Evolutionary conservation across 169 alveolate species (phyloP).

Genomic region (Cryptosporidium andersoni): DNA sequence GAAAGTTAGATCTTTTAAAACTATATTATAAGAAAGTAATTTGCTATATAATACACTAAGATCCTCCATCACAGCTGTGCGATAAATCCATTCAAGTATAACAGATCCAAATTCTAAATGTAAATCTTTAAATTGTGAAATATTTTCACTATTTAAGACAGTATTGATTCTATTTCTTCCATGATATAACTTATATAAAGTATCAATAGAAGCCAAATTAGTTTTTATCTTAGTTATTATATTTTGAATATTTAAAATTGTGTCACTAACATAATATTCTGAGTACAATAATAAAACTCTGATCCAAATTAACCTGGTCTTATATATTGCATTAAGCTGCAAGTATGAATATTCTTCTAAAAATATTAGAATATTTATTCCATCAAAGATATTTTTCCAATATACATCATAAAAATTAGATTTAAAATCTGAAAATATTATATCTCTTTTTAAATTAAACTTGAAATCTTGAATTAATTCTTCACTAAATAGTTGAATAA

Average conservation of each 20-base stretch:
- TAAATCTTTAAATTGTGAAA: neutral
- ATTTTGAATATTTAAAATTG: neutral
- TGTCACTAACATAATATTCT: neutral
- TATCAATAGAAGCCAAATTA: slow-evolving; percentile 14
- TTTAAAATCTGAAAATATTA: neutral
- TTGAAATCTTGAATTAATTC: neutral
- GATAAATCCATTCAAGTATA: slow-evolving; percentile 28
- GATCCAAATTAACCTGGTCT: slow-evolving; percentile 12
- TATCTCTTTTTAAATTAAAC: neutral
- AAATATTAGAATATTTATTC: neutral
- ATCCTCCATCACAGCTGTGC: slow-evolving; percentile 30
- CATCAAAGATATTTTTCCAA: slow-evolving; percentile 5
- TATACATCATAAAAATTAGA: slow-evolving; percentile 12
- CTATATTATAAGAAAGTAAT: neutral
- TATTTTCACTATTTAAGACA: slow-evolving; percentile 3
- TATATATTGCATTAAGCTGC: slow-evolving; percentile 34
- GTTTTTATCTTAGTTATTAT: slow-evolving; percentile 16
- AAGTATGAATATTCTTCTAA: slow-evolving; percentile 14
- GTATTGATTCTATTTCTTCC: slow-evolving; percentile 20
- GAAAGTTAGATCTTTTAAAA: no score
- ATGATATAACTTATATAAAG: slow-evolving; percentile 36
- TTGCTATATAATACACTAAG: slow-evolving; percentile 20
- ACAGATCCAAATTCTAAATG: slow-evolving; percentile 1
- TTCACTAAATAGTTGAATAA: neutral
- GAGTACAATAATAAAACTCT: slow-evolving; percentile 2